Conservation (phyloP, 1,139 yeast genomes). For the Geotrichum candidum region DNA sequence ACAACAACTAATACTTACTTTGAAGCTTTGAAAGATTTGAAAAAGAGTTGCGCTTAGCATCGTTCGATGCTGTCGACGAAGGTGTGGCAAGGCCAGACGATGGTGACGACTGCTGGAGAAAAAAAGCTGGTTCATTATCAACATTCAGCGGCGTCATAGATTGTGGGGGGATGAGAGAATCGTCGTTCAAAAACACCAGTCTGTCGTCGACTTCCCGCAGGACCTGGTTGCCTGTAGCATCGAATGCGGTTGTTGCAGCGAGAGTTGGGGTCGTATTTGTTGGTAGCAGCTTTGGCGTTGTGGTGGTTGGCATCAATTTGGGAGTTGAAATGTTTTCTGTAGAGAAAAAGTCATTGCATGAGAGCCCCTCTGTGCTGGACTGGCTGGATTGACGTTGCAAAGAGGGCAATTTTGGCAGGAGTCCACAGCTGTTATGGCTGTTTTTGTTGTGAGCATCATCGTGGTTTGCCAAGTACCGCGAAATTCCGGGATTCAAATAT, state of each 20-base stretch:
- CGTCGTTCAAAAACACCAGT: constrained; percentile 9
- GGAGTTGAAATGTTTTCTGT: neutral
- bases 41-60: neutral
- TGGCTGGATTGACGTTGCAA: neutral
- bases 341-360: constrained; percentile 12
- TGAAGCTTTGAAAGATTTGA: neutral
- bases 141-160: constrained; percentile 5
- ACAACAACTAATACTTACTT: neutral
- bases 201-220: constrained; percentile 3
- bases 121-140: neutral
- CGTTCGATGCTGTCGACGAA: neutral
- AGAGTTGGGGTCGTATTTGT: neutral
- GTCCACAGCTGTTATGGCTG: neutral
- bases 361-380: neutral
- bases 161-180: constrained; percentile 13
- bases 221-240: neutral
- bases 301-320: neutral
- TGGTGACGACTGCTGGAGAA: neutral
- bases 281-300: too few relatives aligned
- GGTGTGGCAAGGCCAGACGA: neutral
- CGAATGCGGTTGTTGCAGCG: neutral
- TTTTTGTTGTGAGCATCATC: neutral
- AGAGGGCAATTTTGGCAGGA: neutral
- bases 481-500: neutral
- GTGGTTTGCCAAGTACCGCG: neutral